Evolutionary conservation across 2,329 filamentous ascomycete species (phyloP).

Genomic region (Tympanopsis confertula): DNA sequence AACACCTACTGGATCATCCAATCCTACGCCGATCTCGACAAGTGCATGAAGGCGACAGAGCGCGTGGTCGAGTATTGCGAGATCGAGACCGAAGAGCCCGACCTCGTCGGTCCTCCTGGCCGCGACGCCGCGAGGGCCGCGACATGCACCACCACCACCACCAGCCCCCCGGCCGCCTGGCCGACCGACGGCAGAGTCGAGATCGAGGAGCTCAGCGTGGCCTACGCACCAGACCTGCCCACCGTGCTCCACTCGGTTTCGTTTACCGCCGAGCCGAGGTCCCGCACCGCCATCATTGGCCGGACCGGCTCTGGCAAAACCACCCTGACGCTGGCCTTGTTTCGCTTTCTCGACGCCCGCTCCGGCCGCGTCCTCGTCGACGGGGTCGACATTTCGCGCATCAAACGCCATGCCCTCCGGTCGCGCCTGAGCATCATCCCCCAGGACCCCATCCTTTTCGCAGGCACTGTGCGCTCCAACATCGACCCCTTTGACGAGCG

Average conservation of each 20-base stretch:
- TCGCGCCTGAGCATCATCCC: constrained; percentile 54
- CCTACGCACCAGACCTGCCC: constrained; percentile 21
- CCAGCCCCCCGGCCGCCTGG: constrained; percentile 24
- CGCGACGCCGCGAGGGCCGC: too few relatives aligned
- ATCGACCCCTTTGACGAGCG: constrained; percentile 51
- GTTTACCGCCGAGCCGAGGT: constrained; percentile 30
- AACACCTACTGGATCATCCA: constrained; percentile 18
- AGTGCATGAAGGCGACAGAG: constrained; percentile 28
- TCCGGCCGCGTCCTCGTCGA: constrained; percentile 30
- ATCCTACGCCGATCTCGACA: constrained; percentile 22
- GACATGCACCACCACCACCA: constrained; percentile 19
- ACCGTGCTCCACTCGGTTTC: constrained; percentile 22
- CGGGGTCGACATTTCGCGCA: constrained; percentile 38
- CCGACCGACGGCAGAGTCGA: constrained; percentile 24
- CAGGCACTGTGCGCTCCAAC: constrained; percentile 50
- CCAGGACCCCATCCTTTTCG: constrained; percentile 56
- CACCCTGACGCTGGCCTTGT: constrained; percentile 51
- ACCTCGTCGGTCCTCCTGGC: too few relatives aligned
- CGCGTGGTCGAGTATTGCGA: constrained; percentile 29
- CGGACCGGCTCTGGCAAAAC: constrained; percentile 57
- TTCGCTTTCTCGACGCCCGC: constrained; percentile 39
- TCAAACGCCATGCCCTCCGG: constrained; percentile 48
- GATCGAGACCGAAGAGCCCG: constrained; percentile 21
- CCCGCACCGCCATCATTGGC: constrained; percentile 53
- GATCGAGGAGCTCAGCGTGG: constrained; percentile 22